Percentiles rank a stretch among this genome's conserved stretches.
phyloP scores from a whole-genome alignment of 768 basidiomycete species.

The Boletus speciosus region DNA sequence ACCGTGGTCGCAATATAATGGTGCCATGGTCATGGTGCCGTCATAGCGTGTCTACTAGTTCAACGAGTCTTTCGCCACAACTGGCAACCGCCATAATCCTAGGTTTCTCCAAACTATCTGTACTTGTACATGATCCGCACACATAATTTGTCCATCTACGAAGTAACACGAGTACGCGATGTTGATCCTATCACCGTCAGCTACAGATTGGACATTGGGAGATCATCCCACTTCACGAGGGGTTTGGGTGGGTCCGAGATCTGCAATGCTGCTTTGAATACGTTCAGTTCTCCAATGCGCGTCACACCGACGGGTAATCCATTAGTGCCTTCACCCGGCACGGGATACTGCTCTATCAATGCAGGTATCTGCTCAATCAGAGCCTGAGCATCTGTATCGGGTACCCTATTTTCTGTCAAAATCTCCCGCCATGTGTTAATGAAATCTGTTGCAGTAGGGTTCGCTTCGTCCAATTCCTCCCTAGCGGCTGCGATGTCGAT shows the following conservation, averaged over 20 bases:
- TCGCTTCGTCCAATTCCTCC: slow-evolving; percentile 48
- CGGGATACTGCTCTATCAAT: slow-evolving; percentile 55
- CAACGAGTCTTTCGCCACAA: neutral
- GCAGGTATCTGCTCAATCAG: slow-evolving; percentile 55
- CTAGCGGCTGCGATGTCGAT: slow-evolving; percentile 52
- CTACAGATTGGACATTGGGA: slow-evolving; percentile 58
- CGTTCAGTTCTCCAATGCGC: slow-evolving; percentile 60
- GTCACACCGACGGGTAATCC: slow-evolving; percentile 45
- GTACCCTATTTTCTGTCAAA: slow-evolving; percentile 39
- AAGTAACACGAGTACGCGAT: neutral
- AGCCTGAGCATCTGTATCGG: slow-evolving; percentile 39
- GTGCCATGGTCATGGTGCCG: too few species aligned
- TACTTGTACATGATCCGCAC: neutral
- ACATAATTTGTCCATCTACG: neutral
- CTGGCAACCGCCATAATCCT: too few species aligned
- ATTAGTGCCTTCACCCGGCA: slow-evolving; percentile 49
- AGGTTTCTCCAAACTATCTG: neutral
- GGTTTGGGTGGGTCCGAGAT: slow-evolving; percentile 59
- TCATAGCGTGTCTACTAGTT: neutral
- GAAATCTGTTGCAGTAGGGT: slow-evolving; percentile 60
- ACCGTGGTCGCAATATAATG: too few species aligned
- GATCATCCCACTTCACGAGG: slow-evolving; percentile 71
- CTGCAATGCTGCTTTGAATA: slow-evolving; percentile 60
- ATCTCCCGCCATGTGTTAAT: slow-evolving; percentile 55
- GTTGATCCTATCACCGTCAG: neutral